Evolutionary conservation across 495 filamentous ascomycete genomes (phyloP).

Genomic region (Rhypophila decipiens): DNA sequence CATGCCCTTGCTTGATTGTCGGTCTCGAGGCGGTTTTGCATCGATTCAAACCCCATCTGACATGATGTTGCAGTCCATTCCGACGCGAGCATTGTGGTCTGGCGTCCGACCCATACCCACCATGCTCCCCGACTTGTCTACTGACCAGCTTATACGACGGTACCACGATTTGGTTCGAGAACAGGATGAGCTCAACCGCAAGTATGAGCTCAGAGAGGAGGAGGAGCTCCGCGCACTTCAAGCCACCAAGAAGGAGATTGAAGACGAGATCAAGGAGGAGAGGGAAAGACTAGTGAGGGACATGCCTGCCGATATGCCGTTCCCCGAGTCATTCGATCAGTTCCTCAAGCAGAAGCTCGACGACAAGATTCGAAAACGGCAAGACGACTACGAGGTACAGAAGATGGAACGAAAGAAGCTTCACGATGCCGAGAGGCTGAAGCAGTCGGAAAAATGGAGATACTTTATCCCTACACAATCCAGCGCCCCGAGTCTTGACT

Average conservation of each 20-base stretch:
- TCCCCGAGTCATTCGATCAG: background rate
- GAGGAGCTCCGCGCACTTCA: slow-evolving; percentile 1
- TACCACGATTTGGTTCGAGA: slow-evolving; percentile 1
- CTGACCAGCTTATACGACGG: background rate
- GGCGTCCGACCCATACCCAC: no score
- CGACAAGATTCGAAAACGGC: background rate
- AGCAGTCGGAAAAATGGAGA: background rate
- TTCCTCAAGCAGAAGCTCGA: background rate
- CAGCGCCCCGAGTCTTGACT: no score
- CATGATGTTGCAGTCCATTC: background rate
- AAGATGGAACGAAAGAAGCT: background rate
- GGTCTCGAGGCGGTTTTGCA: no score
- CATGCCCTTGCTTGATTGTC: no score
- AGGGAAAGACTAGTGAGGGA: background rate
- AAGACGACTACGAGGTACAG: background rate
- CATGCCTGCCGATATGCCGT: background rate
- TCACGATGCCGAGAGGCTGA: background rate
- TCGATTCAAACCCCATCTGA: no score
- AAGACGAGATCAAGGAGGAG: background rate
- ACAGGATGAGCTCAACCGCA: background rate
- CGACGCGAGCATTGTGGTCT: background rate
- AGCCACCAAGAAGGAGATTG: background rate
- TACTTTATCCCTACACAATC: no score
- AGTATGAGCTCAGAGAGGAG: slow-evolving; percentile 1
- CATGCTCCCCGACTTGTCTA: no score